Percentiles rank a stretch among this genome's conserved stretches.
phyloP scores from a whole-genome alignment of 2,329 filamentous ascomycete genomes.

The Monascus ruber region DNA sequence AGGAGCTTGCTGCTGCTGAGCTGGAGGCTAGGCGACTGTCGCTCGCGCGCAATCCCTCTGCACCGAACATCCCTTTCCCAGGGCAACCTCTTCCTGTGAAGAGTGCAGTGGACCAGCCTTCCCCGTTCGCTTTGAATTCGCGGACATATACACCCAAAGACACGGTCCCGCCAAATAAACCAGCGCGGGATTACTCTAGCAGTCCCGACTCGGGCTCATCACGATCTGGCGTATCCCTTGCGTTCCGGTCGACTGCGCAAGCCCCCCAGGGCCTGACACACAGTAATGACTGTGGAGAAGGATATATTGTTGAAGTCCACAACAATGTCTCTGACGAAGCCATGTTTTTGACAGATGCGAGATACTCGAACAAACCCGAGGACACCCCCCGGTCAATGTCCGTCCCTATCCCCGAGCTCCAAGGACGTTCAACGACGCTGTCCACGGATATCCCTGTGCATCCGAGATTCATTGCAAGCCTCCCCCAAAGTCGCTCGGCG shows the following conservation, averaged over 20 bases:
- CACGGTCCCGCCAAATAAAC: slow-evolving; percentile 21
- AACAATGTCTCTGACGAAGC: slow-evolving; percentile 43
- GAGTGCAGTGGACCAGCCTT: slow-evolving; percentile 12
- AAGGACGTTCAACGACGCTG: slow-evolving; percentile 7
- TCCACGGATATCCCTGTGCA: slow-evolving; percentile 28
- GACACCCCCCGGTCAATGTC: slow-evolving; percentile 29
- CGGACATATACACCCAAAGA: slow-evolving; percentile 14
- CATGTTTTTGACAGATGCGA: slow-evolving; percentile 23
- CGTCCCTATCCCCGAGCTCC: slow-evolving; percentile 22
- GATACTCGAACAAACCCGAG: slow-evolving; percentile 26
- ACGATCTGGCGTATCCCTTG: slow-evolving; percentile 46
- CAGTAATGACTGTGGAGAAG: slow-evolving; percentile 33
- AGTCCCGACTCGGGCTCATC: slow-evolving; percentile 29
- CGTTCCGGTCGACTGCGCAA: slow-evolving; percentile 80
- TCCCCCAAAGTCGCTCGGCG: slow-evolving; percentile 30
- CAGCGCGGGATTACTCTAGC: slow-evolving; percentile 29
- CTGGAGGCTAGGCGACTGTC: slow-evolving; percentile 81
- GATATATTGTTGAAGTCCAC: slow-evolving; percentile 41
- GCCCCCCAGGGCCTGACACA: slow-evolving; percentile 77
- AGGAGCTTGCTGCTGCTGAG: slow-evolving; percentile 68
- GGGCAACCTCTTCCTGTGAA: slow-evolving; percentile 36
- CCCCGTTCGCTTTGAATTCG: no score
- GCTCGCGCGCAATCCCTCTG: slow-evolving; percentile 66
- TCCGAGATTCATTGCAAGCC: slow-evolving; percentile 28
- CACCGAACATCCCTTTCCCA: slow-evolving; percentile 69